Evolutionary conservation across 345 rosid species (phyloP).

Genomic region (Rubroshorea leprosula): DNA sequence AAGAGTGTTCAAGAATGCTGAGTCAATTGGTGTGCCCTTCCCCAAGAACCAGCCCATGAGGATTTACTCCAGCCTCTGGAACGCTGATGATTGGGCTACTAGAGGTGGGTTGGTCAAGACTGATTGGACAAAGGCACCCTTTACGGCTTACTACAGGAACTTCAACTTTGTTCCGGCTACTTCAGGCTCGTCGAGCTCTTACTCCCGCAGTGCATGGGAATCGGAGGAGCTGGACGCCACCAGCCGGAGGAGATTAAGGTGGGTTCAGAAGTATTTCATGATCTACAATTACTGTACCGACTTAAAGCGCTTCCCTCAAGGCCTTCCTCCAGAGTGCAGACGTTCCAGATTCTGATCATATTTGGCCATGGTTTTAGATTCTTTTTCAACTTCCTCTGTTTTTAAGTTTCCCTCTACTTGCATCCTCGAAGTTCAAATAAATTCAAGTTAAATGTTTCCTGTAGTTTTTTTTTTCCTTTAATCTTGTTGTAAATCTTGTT

Average conservation of each 20-base stretch:
- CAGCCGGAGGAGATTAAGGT: constrained; percentile 27
- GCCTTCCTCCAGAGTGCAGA: constrained; percentile 24
- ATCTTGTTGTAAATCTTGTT: no score
- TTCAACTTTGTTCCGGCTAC: constrained; percentile 17
- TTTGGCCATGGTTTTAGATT: no score
- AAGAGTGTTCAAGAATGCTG: neutral
- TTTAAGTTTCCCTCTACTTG: no score
- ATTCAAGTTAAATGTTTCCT: no score
- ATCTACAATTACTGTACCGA: constrained; percentile 29
- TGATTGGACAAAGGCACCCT: constrained; percentile 33
- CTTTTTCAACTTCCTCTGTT: no score
- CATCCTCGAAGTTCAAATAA: no score
- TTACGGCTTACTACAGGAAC: constrained; percentile 40
- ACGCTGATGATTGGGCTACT: no score
- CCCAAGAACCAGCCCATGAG: neutral
- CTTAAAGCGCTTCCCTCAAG: constrained; percentile 19
- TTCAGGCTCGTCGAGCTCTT: constrained; percentile 12
- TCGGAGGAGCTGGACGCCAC: constrained; percentile 30
- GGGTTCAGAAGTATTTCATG: constrained; percentile 41
- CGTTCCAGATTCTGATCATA: no score
- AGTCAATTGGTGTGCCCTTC: neutral
- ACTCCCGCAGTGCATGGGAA: constrained; percentile 26
- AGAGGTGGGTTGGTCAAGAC: neutral
- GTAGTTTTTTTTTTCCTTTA: no score
- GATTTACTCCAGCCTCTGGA: constrained; percentile 1